Conservation (phyloP, 805 yeast genomes). For the Myxozyma melibiosi region DNA sequence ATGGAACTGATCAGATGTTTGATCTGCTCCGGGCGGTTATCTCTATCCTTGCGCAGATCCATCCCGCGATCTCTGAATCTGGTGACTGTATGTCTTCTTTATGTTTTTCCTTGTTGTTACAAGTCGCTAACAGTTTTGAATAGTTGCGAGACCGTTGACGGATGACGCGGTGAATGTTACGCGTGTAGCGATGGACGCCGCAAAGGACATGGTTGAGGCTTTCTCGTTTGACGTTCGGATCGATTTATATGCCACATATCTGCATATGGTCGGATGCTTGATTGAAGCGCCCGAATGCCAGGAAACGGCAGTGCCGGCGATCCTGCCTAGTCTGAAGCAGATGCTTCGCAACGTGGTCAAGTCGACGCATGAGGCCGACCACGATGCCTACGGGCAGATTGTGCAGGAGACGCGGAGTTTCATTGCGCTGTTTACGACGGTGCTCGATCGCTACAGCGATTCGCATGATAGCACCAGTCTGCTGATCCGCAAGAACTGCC, state of each 20-base stretch:
- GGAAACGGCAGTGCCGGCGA: conserved; percentile 52
- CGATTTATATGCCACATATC: conserved; percentile 71
- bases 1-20: conserved; percentile 75
- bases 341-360: conserved; percentile 44
- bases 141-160: conserved; percentile 18
- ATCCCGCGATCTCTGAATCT: conserved; percentile 63
- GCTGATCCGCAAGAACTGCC: conserved; percentile 41
- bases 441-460: conserved; percentile 20
- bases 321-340: conserved; percentile 55
- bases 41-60: conserved; percentile 58
- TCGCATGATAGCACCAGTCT: conserved; percentile 25
- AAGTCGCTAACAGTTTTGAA: neutral
- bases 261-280: conserved; percentile 61
- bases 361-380: conserved; percentile 25
- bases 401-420: conserved; percentile 34
- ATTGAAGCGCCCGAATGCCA: conserved; percentile 38
- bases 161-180: conserved; percentile 35
- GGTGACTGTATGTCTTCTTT: conserved; percentile 4
- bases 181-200: conserved; percentile 42
- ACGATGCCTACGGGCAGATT: conserved; percentile 27
- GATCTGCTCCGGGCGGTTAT: conserved; percentile 74
- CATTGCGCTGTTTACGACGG: conserved; percentile 21
- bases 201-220: conserved; percentile 62
- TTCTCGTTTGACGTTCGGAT: conserved; percentile 69
- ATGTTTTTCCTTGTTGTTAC: no score